Percentiles rank a stretch among this genome's conserved stretches.
These are phyloP conservation scores for Exophiala bonariae DNA, from an alignment of 2,329 filamentous ascomycete genomes.

Conservation along the genomic window DNA sequence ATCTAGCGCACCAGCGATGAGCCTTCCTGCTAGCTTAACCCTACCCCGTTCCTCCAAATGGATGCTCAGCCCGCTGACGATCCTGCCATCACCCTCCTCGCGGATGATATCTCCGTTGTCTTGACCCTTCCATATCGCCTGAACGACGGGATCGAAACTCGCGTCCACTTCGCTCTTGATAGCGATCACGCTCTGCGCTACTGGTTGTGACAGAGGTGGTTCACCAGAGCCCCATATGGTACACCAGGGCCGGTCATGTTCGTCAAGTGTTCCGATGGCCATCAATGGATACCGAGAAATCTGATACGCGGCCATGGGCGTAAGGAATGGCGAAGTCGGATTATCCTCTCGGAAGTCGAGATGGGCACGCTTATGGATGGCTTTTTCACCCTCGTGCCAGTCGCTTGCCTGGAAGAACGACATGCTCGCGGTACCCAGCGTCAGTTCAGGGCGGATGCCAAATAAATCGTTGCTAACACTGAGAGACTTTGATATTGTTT, in stretches of 20 bases:
- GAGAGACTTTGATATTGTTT: no score
- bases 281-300: constrained; percentile 66
- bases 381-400: constrained; percentile 67
- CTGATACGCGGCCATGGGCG: constrained; percentile 60
- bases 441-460: no score
- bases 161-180: constrained; percentile 62
- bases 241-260: constrained; percentile 68
- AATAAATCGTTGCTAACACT: no score
- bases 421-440: constrained; percentile 6
- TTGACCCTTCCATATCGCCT: constrained; percentile 56
- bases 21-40: constrained; percentile 71
- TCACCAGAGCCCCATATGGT: constrained; percentile 72
- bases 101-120: constrained; percentile 46
- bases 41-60: constrained; percentile 68
- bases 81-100: constrained; percentile 40
- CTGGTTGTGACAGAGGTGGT: constrained; percentile 63
- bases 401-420: constrained; percentile 29
- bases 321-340: constrained; percentile 66
- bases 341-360: constrained; percentile 59
- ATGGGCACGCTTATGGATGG: constrained; percentile 63
- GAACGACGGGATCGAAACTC: constrained; percentile 68
- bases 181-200: constrained; percentile 63
- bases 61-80: constrained; percentile 64
- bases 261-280: constrained; percentile 66
- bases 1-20: constrained; percentile 63